Base-by-base conservation (phyloP, 352 stramenopile species). In the Thraustochytrium sp. region DNA sequence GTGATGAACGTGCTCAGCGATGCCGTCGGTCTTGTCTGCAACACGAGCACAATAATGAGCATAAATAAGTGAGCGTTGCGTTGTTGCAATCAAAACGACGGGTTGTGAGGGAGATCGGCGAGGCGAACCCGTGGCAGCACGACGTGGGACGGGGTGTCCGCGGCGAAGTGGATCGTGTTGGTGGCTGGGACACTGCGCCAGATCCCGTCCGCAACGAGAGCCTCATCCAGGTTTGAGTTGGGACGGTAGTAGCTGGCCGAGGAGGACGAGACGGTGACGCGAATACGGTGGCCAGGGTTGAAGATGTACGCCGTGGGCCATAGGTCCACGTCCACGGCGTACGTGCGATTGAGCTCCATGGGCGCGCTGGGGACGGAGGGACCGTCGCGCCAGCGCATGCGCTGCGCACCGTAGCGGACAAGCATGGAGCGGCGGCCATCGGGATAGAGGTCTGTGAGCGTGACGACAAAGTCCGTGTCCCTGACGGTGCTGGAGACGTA, bases 231-330 rank as follows among this genome's bases (percentile, higher is more conserved):
- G 37, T 87, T 88, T 13, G 53, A 40, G 54, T 87, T 87, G 18
- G 59, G 46, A 23, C 26, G 63, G 65, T 85, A 87, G 31, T 76
- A 62, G 18, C 80, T 85, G 16, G 49, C 51, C 54, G 88, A 87
- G 48, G 56, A 85, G 26, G 49, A 83, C 21, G 48, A 34, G 16
- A 87, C 63, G 9, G 76, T 61, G 29, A 87, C 55, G 46, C 82
- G 72, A 16, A 87, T 18, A 3, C 53, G 54, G 78, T 87, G 85
- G 29, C 84, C 85, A 11, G 80, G 84, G 16, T 64, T 76, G 44
- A 87, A 80, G 13, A 86, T 61, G 44, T 86, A 87, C 16, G 46
- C 72, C n/a, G 85, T 87, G 49, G 82, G 82, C 85, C 85, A 87
- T 11, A 87, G 37, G 40, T 54, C 38, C 31, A 87, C n/a, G 11